Conservation (phyloP, 2,329 filamentous ascomycete genomes). For the Grosmannia huntii region DNA sequence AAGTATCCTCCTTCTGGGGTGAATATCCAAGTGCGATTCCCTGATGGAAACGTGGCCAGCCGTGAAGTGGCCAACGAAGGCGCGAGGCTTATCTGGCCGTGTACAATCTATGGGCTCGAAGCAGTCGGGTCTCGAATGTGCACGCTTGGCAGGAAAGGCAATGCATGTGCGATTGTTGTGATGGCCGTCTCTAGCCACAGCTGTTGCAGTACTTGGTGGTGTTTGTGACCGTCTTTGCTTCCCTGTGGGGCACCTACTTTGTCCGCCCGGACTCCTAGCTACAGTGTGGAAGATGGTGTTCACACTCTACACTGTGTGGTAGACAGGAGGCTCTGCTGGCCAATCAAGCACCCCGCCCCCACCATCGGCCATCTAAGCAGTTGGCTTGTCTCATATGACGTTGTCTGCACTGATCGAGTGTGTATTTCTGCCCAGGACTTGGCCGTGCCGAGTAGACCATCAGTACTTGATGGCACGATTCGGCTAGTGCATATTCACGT, state of each 20-base stretch:
- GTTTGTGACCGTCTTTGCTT: neutral
- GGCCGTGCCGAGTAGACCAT: neutral
- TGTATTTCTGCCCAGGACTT: neutral
- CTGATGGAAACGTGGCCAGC: neutral
- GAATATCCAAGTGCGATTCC: neutral
- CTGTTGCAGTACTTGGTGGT: neutral
- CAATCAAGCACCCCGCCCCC: neutral
- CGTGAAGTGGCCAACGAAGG: neutral
- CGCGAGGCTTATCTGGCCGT: neutral
- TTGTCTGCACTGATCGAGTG: neutral
- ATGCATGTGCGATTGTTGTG: neutral
- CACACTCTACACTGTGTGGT: too few relatives aligned
- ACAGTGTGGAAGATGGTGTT: too few relatives aligned
- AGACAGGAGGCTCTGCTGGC: neutral
- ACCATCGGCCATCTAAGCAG: neutral
- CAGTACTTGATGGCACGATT: neutral
- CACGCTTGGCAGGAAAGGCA: neutral
- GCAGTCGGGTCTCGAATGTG: neutral
- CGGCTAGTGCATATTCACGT: neutral
- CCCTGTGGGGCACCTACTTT: too few relatives aligned
- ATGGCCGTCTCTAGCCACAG: neutral
- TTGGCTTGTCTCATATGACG: neutral
- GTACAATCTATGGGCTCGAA: neutral
- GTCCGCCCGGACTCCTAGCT: too few relatives aligned
- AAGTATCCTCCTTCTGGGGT: neutral